Evolutionary conservation across 495 filamentous ascomycete genomes (phyloP).

Genomic region (Penicillium simplicissimum): DNA sequence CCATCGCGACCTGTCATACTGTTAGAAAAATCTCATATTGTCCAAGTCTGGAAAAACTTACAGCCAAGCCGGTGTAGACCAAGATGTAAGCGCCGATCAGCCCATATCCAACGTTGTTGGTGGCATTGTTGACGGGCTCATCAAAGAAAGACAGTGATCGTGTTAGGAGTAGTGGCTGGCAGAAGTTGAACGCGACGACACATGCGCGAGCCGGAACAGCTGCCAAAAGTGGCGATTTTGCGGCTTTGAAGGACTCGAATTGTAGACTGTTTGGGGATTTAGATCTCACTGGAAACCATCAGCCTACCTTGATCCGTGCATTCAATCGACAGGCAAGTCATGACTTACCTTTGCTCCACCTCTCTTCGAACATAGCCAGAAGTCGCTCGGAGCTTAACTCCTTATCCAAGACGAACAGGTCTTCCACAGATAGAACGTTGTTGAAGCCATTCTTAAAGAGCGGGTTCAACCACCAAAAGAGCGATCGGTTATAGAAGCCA

Average conservation of each 20-base stretch:
- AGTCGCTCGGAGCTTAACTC: conserved; percentile 42
- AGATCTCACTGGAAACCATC: conserved; percentile 25
- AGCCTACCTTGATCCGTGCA: conserved; percentile 15
- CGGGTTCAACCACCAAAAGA: conserved; percentile 62
- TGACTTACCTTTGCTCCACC: conserved; percentile 33
- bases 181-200: conserved; percentile 60
- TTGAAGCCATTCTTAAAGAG: conserved; percentile 53
- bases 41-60: conserved; percentile 46
- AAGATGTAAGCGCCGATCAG: conserved; percentile 64
- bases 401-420: conserved; percentile 50
- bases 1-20: conserved; percentile 35
- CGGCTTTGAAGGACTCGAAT: conserved; percentile 43
- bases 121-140: conserved; percentile 37
- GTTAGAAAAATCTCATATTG: conserved; percentile 25
- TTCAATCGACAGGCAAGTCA: background rate
- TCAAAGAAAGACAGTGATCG: conserved; percentile 50
- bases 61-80: conserved; percentile 62
- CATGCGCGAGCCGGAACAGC: conserved; percentile 54
- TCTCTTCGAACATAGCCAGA: conserved; percentile 35
- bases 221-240: conserved; percentile 48
- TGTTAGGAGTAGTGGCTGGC: conserved; percentile 64
- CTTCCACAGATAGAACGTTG: conserved; percentile 42
- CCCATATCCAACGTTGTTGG: conserved; percentile 58
- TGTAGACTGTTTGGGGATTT: conserved; percentile 47
- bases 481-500: conserved; percentile 50